These are phyloP conservation scores for Aspergillus sp. DNA, from an alignment of 2,329 filamentous ascomycete genomes.

Conservation along the genomic window DNA sequence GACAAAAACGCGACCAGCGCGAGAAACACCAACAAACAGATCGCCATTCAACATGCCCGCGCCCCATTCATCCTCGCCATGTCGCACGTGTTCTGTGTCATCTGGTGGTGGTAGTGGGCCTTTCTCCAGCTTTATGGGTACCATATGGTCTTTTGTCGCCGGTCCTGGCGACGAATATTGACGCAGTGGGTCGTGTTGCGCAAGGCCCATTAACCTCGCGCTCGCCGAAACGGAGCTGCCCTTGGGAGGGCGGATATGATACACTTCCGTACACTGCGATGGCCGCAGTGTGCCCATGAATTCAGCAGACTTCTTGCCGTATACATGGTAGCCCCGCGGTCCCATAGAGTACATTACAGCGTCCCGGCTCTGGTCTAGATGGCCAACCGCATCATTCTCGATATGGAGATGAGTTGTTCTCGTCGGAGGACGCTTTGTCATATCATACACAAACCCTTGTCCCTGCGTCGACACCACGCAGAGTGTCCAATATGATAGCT, in stretches of 20 bases:
- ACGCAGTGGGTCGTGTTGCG: slow-evolving; percentile 23
- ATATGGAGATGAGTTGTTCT: slow-evolving; percentile 40
- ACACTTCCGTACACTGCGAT: slow-evolving; percentile 29
- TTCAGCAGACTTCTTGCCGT: slow-evolving; percentile 41
- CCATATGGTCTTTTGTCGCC: slow-evolving; percentile 26
- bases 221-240: slow-evolving; percentile 14
- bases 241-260: slow-evolving; percentile 36
- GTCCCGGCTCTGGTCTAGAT: slow-evolving; percentile 45
- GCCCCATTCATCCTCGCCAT: slow-evolving; percentile 48
- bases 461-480: slow-evolving; percentile 49
- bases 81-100: slow-evolving; percentile 25
- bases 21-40: slow-evolving; percentile 46
- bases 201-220: slow-evolving; percentile 20
- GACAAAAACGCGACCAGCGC: slow-evolving; percentile 45
- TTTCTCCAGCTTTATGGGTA: slow-evolving; percentile 26
- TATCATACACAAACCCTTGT: slow-evolving; percentile 48
- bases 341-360: slow-evolving; percentile 49
- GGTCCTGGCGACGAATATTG: slow-evolving; percentile 17
- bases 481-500: slow-evolving; percentile 44
- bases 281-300: slow-evolving; percentile 42
- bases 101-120: slow-evolving; percentile 26
- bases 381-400: slow-evolving; percentile 43
- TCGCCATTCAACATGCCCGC: slow-evolving; percentile 46
- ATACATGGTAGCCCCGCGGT: slow-evolving; percentile 42
- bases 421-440: slow-evolving; percentile 35